Evolutionary conservation across 306 rosid genomes (phyloP).

Genomic region (Urtica urens): DNA sequence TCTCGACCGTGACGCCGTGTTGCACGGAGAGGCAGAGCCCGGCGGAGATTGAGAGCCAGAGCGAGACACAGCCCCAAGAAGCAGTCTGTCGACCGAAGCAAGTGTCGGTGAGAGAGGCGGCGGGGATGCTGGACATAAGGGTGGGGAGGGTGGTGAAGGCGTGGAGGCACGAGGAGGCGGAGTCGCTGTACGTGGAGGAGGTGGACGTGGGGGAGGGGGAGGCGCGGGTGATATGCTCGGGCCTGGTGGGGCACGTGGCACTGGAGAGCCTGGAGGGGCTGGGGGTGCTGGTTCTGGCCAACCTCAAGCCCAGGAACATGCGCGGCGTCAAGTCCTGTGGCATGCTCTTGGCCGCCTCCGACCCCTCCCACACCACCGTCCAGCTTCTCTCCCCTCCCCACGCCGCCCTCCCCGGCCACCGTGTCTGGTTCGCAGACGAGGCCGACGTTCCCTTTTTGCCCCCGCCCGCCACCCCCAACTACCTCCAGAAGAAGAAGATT

Average conservation of each 20-base stretch:
- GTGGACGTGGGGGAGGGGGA: slow-evolving; percentile 75
- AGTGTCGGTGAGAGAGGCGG: slow-evolving; percentile 34
- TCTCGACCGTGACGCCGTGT: no score
- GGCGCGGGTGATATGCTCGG: slow-evolving; percentile 85
- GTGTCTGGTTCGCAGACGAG: slow-evolving; percentile 85
- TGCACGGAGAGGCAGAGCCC: no score
- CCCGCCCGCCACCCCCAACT: slow-evolving; percentile 61
- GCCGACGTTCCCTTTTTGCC: slow-evolving; percentile 37
- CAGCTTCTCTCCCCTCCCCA: slow-evolving; percentile 86
- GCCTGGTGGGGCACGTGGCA: slow-evolving; percentile 66
- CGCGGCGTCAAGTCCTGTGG: slow-evolving; percentile 85
- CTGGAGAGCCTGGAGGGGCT: slow-evolving; percentile 60
- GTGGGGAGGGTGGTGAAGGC: slow-evolving; percentile 67
- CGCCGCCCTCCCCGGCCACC: slow-evolving; percentile 68
- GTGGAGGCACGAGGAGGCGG: slow-evolving; percentile 90
- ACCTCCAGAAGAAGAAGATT: slow-evolving; percentile 74
- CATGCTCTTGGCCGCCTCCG: slow-evolving; percentile 98
- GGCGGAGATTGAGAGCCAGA: no score
- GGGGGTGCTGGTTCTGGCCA: slow-evolving; percentile 67
- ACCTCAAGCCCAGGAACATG: slow-evolving; percentile 91
- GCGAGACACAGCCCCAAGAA: no score
- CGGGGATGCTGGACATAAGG: slow-evolving; percentile 69
- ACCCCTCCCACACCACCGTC: slow-evolving; percentile 64
- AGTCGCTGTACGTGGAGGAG: slow-evolving; percentile 80
- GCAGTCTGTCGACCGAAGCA: no score